Evolutionary conservation across 1,284 basidiomycete genomes (phyloP).

Genomic region (Cutaneotrichosporon mucoides): DNA sequence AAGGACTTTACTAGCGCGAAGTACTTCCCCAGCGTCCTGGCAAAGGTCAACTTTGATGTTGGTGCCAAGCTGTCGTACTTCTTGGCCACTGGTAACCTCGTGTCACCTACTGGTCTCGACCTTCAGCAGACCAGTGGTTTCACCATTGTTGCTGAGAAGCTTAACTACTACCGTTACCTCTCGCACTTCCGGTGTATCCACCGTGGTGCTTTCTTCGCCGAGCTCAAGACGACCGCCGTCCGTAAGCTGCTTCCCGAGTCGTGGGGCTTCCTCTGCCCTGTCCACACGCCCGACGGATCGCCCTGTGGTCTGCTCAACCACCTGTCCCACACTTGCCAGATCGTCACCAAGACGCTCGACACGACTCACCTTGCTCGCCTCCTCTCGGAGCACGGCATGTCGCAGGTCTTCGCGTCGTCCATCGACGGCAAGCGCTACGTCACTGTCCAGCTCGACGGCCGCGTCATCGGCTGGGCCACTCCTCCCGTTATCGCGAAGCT

Average conservation of each 20-base stretch:
- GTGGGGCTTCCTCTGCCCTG: constrained; percentile 99
- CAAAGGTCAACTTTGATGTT: constrained; percentile 84
- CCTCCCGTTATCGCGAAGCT: constrained; percentile 72
- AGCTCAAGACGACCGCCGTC: constrained; percentile 97
- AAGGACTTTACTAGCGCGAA: constrained; percentile 82
- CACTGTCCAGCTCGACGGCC: constrained; percentile 89
- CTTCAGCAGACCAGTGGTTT: constrained; percentile 96
- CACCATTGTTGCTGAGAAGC: constrained; percentile 97
- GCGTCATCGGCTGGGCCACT: constrained; percentile 91
- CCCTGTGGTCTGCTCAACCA: constrained; percentile 98
- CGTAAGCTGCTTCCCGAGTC: constrained; percentile 96
- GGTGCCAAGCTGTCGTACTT: constrained; percentile 89
- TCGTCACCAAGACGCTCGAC: constrained; percentile 73
- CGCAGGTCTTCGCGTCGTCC: constrained; percentile 70
- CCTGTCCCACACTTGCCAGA: constrained; percentile 87
- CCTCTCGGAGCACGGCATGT: constrained; percentile 89
- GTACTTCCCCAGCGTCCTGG: constrained; percentile 75
- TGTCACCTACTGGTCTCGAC: constrained; percentile 92
- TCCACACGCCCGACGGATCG: constrained; percentile 97
- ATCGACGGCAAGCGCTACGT: constrained; percentile 78
- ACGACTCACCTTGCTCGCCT: constrained; percentile 76
- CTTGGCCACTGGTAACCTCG: constrained; percentile 93
- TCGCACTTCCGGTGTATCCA: constrained; percentile 98
- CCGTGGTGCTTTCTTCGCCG: constrained; percentile 98
- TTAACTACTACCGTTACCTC: constrained; percentile 98